Percentiles rank a stretch among this genome's conserved stretches.
Evolutionary conservation across 2,329 filamentous ascomycete genomes (phyloP).

Genomic region (Calonectria naviculata): DNA sequence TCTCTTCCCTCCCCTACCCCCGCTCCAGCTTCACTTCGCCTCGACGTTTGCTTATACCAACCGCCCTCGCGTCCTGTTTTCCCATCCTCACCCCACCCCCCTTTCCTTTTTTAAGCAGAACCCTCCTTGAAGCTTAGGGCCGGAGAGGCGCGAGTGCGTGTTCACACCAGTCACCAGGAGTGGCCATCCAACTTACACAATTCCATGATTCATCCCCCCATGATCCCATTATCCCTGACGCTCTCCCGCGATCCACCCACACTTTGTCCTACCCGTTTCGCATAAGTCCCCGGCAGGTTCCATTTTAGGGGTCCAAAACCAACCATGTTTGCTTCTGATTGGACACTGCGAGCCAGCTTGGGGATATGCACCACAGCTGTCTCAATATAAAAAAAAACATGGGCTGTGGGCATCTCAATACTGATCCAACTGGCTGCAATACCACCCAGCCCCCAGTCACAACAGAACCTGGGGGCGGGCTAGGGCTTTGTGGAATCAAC

Average conservation of each 20-base stretch:
- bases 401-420: neutral
- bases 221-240: slow-evolving; percentile 26
- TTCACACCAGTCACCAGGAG: neutral
- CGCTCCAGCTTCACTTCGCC: neutral
- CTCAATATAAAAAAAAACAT: neutral
- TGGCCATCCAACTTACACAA: slow-evolving; percentile 21
- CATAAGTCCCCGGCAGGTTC: slow-evolving; percentile 27
- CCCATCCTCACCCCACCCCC: neutral
- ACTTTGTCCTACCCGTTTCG: slow-evolving; percentile 31
- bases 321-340: slow-evolving; percentile 23
- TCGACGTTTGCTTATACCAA: neutral
- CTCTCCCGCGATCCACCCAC: slow-evolving; percentile 39
- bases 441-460: neutral
- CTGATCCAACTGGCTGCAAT: neutral
- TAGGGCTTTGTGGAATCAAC: neutral
- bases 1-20: slow-evolving; percentile 2
- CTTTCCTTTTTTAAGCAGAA: neutral
- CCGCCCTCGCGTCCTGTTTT: neutral
- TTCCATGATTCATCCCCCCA: slow-evolving; percentile 21
- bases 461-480: neutral
- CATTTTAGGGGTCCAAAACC: slow-evolving; percentile 37
- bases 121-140: neutral
- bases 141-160: neutral
- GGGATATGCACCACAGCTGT: slow-evolving; percentile 18
- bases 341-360: slow-evolving; percentile 16